Evolutionary conservation across 164 flowering plant genomes (phyloP).

Genomic region (Macadamia tetraphylla): DNA sequence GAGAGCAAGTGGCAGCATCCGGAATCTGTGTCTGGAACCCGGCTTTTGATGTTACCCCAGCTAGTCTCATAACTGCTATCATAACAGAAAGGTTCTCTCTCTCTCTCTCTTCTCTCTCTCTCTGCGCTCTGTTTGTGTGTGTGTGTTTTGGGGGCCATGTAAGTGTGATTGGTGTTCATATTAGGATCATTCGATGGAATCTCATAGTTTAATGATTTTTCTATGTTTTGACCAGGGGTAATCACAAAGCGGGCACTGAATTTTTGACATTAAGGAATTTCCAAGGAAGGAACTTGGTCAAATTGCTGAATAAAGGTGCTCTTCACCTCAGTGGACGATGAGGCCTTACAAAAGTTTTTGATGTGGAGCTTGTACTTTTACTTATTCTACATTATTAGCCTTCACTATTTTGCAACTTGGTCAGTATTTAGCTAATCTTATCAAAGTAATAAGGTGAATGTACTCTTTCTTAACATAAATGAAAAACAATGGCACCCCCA

Average conservation of each 20-base stretch:
- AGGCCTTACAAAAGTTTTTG: too few species aligned
- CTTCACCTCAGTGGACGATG: too few species aligned
- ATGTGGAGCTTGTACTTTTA: too few species aligned
- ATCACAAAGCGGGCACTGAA: slow-evolving; percentile 46
- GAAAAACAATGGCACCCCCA: too few species aligned
- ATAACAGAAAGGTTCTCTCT: slow-evolving; percentile 82
- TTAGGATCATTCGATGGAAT: too few species aligned
- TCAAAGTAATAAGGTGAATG: too few species aligned
- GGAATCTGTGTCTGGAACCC: slow-evolving; percentile 98
- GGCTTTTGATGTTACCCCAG: slow-evolving; percentile 95
- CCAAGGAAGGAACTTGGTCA: slow-evolving; percentile 12
- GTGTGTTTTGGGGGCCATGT: neutral
- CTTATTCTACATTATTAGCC: too few species aligned
- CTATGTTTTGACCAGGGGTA: slow-evolving; percentile 49
- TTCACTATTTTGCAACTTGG: too few species aligned
- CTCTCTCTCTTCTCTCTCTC: slow-evolving; percentile 15
- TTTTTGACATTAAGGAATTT: slow-evolving; percentile 56
- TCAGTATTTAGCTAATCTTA: too few species aligned
- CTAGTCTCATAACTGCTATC: slow-evolving; percentile 67
- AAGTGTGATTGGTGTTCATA: neutral
- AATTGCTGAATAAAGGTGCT: neutral
- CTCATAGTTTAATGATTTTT: slow-evolving; percentile 3
- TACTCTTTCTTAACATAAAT: too few species aligned
- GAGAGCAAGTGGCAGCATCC: slow-evolving; percentile 93
- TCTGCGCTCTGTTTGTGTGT: neutral